Conservation (phyloP, 345 rosid genomes). For the Populus davidiana region DNA sequence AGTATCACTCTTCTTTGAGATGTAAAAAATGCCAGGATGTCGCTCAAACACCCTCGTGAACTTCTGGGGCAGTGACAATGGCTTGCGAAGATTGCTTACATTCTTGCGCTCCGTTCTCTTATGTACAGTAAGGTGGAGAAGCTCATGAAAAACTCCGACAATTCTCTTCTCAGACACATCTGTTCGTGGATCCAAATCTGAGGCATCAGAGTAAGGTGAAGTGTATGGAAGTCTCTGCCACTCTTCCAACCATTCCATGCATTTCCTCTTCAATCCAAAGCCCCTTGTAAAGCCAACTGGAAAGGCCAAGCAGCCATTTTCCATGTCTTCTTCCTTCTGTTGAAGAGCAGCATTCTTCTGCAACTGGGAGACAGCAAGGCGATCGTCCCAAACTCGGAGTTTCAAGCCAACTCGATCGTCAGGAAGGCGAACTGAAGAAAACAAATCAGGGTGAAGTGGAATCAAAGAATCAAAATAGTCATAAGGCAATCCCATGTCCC, state of each 20-base stretch:
- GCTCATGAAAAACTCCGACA: slow-evolving; percentile 81
- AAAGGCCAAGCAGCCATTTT: slow-evolving; percentile 42
- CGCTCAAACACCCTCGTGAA: slow-evolving; percentile 84
- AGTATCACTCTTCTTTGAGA: slow-evolving; percentile 57
- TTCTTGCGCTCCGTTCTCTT: slow-evolving; percentile 73
- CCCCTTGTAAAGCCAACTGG: slow-evolving; percentile 79
- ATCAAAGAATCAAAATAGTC: slow-evolving; percentile 47
- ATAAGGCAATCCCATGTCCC: slow-evolving; percentile 83
- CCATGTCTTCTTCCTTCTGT: slow-evolving; percentile 25
- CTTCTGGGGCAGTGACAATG: slow-evolving; percentile 68
- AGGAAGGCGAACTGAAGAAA: slow-evolving; percentile 47
- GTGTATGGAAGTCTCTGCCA: slow-evolving; percentile 85
- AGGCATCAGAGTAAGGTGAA: slow-evolving; percentile 58
- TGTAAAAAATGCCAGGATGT: slow-evolving; percentile 82
- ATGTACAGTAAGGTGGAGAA: slow-evolving; percentile 68
- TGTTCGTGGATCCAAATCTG: slow-evolving; percentile 79
- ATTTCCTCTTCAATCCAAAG: slow-evolving; percentile 71
- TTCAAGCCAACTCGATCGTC: slow-evolving; percentile 59
- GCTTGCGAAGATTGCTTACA: slow-evolving; percentile 70
- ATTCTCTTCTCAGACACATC: slow-evolving; percentile 83
- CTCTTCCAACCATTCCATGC: slow-evolving; percentile 74
- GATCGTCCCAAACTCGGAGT: slow-evolving; percentile 50
- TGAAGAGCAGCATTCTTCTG: slow-evolving; percentile 35
- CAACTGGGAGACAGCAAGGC: slow-evolving; percentile 58
- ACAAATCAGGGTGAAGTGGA: slow-evolving; percentile 39